Evolutionary conservation across 139 green algal species (phyloP).

Genomic region (Chlorella sp.): DNA sequence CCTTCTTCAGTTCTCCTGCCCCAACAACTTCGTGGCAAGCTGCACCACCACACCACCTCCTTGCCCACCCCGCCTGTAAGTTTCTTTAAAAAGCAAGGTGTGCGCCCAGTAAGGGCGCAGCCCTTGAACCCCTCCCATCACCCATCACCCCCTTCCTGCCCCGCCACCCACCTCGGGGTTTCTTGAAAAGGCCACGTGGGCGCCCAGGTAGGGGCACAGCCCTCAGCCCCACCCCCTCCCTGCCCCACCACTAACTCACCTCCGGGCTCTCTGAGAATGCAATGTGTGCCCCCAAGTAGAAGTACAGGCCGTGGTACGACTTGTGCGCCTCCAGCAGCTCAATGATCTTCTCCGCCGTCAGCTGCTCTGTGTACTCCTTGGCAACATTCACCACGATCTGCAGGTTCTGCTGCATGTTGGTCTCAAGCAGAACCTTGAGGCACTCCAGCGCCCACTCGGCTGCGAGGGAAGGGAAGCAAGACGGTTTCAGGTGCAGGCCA

Average conservation of each 20-base stretch:
- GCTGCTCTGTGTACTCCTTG: conserved; percentile 98
- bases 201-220: too few relatives aligned
- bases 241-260: background rate
- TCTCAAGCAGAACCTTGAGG: conserved; percentile 93
- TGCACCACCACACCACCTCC: too few relatives aligned
- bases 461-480: background rate
- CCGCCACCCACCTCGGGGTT: too few relatives aligned
- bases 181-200: too few relatives aligned
- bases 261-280: conserved; percentile 92
- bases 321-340: conserved; percentile 93
- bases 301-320: conserved; percentile 95
- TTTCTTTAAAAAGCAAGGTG: too few relatives aligned
- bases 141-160: too few relatives aligned
- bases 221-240: background rate
- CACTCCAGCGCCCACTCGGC: conserved; percentile 62
- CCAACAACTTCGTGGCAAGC: background rate
- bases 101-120: too few relatives aligned
- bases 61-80: too few relatives aligned
- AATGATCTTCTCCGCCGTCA: conserved; percentile 87
- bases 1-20: background rate
- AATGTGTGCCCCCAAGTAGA: conserved; percentile 94
- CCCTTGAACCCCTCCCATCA: too few relatives aligned
- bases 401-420: conserved; percentile 90
- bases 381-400: conserved; percentile 91
- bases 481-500: too few relatives aligned